Conservation (phyloP, 495 filamentous ascomycete species). For the Evansstolkia leycettana region DNA sequence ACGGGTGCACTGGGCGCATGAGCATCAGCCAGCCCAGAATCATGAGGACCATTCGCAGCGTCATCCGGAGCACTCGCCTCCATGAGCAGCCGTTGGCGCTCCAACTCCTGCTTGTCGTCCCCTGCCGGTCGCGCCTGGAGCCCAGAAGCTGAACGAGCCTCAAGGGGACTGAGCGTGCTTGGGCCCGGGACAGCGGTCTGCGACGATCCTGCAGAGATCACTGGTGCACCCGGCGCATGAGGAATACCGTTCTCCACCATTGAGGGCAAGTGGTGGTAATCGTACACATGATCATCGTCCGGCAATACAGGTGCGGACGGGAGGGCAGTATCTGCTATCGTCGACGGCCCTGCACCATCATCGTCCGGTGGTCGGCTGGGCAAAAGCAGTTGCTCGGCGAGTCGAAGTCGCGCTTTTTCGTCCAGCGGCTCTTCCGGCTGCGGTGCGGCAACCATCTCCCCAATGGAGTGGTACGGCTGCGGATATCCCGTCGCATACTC, state of each 20-base stretch:
- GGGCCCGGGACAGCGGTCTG: conserved; percentile 22
- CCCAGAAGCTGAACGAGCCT: conserved; percentile 7
- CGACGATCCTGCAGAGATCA: conserved; percentile 28
- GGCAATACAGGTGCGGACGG: conserved; percentile 27
- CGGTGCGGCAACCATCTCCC: conserved; percentile 37
- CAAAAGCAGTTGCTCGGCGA: conserved; percentile 54
- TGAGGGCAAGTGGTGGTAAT: conserved; percentile 24
- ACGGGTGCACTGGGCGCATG: conserved; percentile 50
- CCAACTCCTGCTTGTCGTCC: conserved; percentile 83
- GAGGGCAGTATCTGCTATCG: conserved; percentile 13
- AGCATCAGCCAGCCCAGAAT: conserved; percentile 23
- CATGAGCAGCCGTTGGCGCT: conserved; percentile 58
- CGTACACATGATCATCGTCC: conserved; percentile 27
- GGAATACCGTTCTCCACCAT: conserved; percentile 11
- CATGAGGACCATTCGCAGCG: conserved; percentile 25
- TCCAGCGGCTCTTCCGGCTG: conserved; percentile 43
- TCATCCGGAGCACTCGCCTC: conserved; percentile 55
- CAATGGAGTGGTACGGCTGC: conserved; percentile 15
- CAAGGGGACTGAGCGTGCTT: conserved; percentile 1
- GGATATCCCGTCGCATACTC: conserved; percentile 17
- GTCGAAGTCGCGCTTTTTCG: conserved; percentile 57
- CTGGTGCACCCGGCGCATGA: conserved; percentile 14
- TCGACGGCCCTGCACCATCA: conserved; percentile 35
- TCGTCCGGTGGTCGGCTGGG: conserved; percentile 54
- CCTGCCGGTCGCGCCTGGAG: conserved; percentile 7